phyloP scores from a whole-genome alignment of 2,329 filamentous ascomycete genomes.

The Emericellopsis atlantica region DNA sequence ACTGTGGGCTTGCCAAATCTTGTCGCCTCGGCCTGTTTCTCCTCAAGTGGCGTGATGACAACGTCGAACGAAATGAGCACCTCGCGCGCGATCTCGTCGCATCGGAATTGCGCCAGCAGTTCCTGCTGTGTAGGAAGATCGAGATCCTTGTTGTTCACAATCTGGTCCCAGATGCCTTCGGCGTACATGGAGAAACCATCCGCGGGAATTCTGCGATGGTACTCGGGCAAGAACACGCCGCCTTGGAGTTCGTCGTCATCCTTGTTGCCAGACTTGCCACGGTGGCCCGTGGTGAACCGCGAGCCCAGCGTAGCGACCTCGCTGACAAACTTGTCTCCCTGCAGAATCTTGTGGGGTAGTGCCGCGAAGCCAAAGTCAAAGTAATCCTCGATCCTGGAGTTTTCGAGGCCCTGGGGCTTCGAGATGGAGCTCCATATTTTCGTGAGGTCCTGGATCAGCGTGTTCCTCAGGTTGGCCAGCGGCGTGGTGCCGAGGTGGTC shows the following conservation, averaged over 20 bases:
- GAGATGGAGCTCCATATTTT: conserved; percentile 90
- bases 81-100: conserved; percentile 89
- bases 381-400: conserved; percentile 86
- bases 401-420: conserved; percentile 80
- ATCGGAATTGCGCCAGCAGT: conserved; percentile 89
- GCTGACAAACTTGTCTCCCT: conserved; percentile 77
- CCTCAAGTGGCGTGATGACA: conserved; percentile 71
- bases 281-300: conserved; percentile 73
- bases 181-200: conserved; percentile 95
- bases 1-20: conserved; percentile 63
- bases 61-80: conserved; percentile 76
- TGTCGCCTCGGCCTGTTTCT: conserved; percentile 64
- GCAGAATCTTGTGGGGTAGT: conserved; percentile 90
- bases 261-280: conserved; percentile 44
- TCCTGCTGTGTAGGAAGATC: conserved; percentile 96
- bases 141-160: conserved; percentile 96
- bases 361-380: conserved; percentile 98
- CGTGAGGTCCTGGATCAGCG: conserved; percentile 76
- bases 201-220: conserved; percentile 89
- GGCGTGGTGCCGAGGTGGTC: conserved; percentile 92
- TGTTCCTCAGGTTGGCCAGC: conserved; percentile 78
- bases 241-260: conserved; percentile 63
- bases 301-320: conserved; percentile 71
- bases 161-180: conserved; percentile 93
- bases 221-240: conserved; percentile 82